Evolutionary conservation across 176 grass and related monocot species (phyloP), one percentile per base, ranked within the genome.

Genomic region (Miscanthus lutarioriparius): DNA sequence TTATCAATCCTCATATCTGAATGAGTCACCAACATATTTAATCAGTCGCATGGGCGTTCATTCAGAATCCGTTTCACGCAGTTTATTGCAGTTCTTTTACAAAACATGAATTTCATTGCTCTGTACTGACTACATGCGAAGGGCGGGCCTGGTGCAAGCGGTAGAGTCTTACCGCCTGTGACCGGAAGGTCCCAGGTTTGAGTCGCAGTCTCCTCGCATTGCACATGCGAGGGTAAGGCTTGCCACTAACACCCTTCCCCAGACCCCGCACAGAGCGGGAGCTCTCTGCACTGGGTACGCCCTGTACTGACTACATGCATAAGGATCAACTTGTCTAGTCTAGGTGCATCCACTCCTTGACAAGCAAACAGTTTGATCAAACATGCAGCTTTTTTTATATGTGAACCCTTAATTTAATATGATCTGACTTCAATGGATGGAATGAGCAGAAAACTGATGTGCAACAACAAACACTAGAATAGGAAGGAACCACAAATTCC

Each of bases 21-120:
- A 20, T 5, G 6, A 53, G 58, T 53, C 78, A n/a, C 13, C 36
- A 72, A 16, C 6, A 51, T n/a, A 69, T 82, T 77, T 66, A 82
- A 86, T 37, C 65, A 78, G 15, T 36, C 61, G 9, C 20, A 10
- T 33, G 72, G 38, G 23, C 13, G 25, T 70, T 83, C 40, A 83
- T 83, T 79, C 81, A 73, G 41, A 79, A 54, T 66, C 26, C 6
- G 10, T 67, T 51, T 62, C 45, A 80, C 33, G 49, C 22, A 33
- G 38, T 43, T 68, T 74, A 47, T 82, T 43, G 16, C 44, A 78
- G 59, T 83, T 82, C 16, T 56, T 44, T 67, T 65, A 82, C 47
- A 39, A 73, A 37, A 47, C 69, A 78, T 72, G 53, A 64, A 8
- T 13, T 72, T 47, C 78, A 30, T 61, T 43, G 85, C 20, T 72